Conservation (phyloP, 2,329 filamentous ascomycete species). For the Xylaria sp. region DNA sequence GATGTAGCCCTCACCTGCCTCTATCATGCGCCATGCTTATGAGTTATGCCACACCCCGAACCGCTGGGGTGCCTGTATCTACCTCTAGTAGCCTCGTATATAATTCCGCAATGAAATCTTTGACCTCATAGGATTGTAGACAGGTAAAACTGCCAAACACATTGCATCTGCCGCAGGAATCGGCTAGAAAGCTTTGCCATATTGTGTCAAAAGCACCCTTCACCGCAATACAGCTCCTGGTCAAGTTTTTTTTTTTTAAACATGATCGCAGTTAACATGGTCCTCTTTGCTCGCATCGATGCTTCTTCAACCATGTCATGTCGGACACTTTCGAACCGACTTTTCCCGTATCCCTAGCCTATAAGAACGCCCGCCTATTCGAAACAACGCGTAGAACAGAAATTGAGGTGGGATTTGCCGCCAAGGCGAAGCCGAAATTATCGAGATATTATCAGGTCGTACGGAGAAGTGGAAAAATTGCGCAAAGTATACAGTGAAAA, state of each 20-base stretch:
- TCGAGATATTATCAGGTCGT: slow-evolving; percentile 47
- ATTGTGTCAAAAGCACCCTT: not conserved
- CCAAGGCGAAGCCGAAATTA: slow-evolving; percentile 36
- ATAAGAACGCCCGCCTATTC: slow-evolving; percentile 38
- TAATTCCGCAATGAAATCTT: slow-evolving; percentile 37
- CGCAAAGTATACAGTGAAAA: slow-evolving; percentile 44
- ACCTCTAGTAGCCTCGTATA: slow-evolving; percentile 37
- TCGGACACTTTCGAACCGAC: slow-evolving; percentile 23
- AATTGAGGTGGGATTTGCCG: slow-evolving; percentile 48
- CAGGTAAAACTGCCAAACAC: slow-evolving; percentile 15
- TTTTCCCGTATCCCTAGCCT: slow-evolving; percentile 37
- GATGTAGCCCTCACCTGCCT: slow-evolving; percentile 14
- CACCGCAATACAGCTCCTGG: slow-evolving; percentile 3
- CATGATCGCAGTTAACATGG: slow-evolving; percentile 9
- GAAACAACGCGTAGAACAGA: slow-evolving; percentile 38
- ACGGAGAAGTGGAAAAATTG: slow-evolving; percentile 34
- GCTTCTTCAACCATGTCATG: slow-evolving; percentile 18
- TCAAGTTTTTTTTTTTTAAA: slow-evolving; percentile 2
- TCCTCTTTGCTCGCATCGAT: slow-evolving; percentile 20
- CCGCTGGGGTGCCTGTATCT: slow-evolving; percentile 26
- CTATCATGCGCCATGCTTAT: slow-evolving; percentile 32
- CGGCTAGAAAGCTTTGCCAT: slow-evolving; percentile 9
- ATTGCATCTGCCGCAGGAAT: slow-evolving; percentile 21
- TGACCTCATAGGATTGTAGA: slow-evolving; percentile 27
- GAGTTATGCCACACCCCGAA: slow-evolving; percentile 20